phyloP scores from a whole-genome alignment of 2,329 filamentous ascomycete genomes.

The Aphanoascus verrucosus region DNA sequence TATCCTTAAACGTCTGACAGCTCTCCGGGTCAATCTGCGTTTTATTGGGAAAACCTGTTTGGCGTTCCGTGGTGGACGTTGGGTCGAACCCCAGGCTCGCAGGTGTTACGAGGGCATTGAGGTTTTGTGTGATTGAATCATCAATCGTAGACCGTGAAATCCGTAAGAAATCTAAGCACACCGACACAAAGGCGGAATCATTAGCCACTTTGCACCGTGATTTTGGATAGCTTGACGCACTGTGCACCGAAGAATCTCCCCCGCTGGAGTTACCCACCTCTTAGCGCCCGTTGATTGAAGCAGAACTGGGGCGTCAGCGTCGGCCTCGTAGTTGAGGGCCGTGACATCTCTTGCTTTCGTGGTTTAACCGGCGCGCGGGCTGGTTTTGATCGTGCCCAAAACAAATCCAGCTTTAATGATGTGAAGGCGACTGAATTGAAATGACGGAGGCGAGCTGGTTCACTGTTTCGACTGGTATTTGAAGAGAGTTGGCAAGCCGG shows the following conservation, averaged over 20 bases:
- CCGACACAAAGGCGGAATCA: slow-evolving; percentile 7
- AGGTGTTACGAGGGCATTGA: slow-evolving; percentile 79
- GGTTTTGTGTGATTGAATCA: slow-evolving; percentile 83
- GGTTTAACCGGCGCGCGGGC: slow-evolving; percentile 19
- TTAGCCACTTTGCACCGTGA: not conserved
- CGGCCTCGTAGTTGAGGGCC: slow-evolving; percentile 38
- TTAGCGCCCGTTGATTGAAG: slow-evolving; percentile 57
- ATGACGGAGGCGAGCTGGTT: not conserved
- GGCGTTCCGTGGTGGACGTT: slow-evolving; percentile 57
- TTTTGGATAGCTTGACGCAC: slow-evolving; percentile 1
- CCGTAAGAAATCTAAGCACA: slow-evolving; percentile 68
- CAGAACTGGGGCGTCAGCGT: slow-evolving; percentile 63
- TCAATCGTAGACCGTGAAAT: slow-evolving; percentile 76
- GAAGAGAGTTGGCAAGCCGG: no score
- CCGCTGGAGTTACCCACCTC: slow-evolving; percentile 44
- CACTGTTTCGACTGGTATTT: no score
- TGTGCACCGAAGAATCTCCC: not conserved
- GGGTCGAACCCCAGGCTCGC: slow-evolving; percentile 65
- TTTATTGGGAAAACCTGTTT: slow-evolving; percentile 39
- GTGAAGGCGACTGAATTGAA: not conserved
- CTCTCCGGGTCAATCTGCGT: slow-evolving; percentile 49
- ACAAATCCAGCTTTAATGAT: slow-evolving; percentile 30
- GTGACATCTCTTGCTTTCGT: slow-evolving; percentile 30
- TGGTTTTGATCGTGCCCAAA: slow-evolving; percentile 26
- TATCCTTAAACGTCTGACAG: slow-evolving; percentile 63